Base-by-base conservation (phyloP, 306 rosid species). In the Citrullus colocynthis region DNA sequence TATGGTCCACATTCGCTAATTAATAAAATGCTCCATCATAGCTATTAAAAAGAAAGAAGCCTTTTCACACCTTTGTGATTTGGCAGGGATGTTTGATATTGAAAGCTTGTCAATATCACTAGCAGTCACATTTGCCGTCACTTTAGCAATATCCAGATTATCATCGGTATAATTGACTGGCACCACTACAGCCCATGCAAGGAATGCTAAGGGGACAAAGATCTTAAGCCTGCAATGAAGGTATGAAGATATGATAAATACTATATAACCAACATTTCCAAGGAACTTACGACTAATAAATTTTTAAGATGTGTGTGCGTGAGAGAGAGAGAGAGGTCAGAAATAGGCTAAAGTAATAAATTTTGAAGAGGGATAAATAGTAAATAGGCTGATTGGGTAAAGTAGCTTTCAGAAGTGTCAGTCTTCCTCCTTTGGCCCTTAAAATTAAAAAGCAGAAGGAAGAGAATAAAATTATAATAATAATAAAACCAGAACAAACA, bases 91-190 rank as follows among this genome's bases (percentile, higher is more conserved):
- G 59, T 95, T 95, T 6, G 98, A 95, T 82, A 95, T 60, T 24
- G 98, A 92, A 80, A 95, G 84, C 82, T 84, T 89, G 81, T 95
- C 98, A 58, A 92, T 89, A 85, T 95, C 90, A 21, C 97, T 95
- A 1, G 98, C 83, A 83, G 97, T 95, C 61, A 86, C 82, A 81
- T 92, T 90, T n/a, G 18, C 56, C 41, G 75, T 65, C 20, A 60
- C 0, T 77, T 75, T 32, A 7, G 58, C 73, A 1, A 42, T 6
- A 74, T 81, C 81, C 75, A 89, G 69, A 69, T 82, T 80, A 8
- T 58, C 20, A 78, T 86, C 87, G 6, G 98, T 95, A 75, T 79
- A 87, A 76, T 95, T 95, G 74, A 95, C 89, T 9, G 98, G 98
- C 72, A 92, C 97, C 85, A 95, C 79, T 60, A 95, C 61, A 34